These are phyloP conservation scores for Sporothrix brasiliensis DNA, from an alignment of 2,329 filamentous ascomycete species.

Conservation along the genomic window DNA sequence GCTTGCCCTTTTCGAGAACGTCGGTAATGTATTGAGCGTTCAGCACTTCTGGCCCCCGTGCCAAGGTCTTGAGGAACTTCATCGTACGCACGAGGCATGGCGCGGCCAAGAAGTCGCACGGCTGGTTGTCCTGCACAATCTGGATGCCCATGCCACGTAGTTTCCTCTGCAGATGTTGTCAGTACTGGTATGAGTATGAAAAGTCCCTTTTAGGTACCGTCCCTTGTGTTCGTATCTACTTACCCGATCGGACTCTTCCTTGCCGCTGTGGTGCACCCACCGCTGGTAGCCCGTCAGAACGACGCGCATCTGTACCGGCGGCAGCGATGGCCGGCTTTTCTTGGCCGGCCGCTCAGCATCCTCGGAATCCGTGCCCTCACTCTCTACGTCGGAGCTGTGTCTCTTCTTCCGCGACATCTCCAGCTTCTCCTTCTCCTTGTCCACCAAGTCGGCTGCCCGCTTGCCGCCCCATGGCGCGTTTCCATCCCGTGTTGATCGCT, in stretches of 20 bases:
- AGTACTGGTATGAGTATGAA: neutral
- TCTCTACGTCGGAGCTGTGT: slow-evolving; percentile 26
- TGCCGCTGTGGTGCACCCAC: slow-evolving; percentile 74
- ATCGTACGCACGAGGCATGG: slow-evolving; percentile 85
- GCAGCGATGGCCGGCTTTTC: slow-evolving; percentile 63
- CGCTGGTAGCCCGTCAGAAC: slow-evolving; percentile 81
- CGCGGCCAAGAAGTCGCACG: slow-evolving; percentile 84
- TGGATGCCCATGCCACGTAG: slow-evolving; percentile 81
- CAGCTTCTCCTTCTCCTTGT: slow-evolving; percentile 59
- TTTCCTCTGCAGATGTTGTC: slow-evolving; percentile 54
- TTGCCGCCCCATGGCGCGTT: slow-evolving; percentile 63
- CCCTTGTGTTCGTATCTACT: neutral
- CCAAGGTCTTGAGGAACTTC: slow-evolving; percentile 89
- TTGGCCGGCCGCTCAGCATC: slow-evolving; percentile 60
- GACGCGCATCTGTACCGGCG: slow-evolving; percentile 72
- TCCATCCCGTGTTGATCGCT: slow-evolving; percentile 61
- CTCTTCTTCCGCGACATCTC: slow-evolving; percentile 55
- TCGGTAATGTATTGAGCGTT: slow-evolving; percentile 77
- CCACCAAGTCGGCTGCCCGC: slow-evolving; percentile 61
- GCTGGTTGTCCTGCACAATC: slow-evolving; percentile 72
- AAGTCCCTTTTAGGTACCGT: no score
- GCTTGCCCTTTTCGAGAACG: slow-evolving; percentile 68
- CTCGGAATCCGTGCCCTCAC: slow-evolving; percentile 48
- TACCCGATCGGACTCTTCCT: slow-evolving; percentile 73
- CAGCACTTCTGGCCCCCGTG: slow-evolving; percentile 76